These are phyloP conservation scores for Tilletia indica DNA, from an alignment of 1,284 basidiomycete species.

Conservation along the genomic window DNA sequence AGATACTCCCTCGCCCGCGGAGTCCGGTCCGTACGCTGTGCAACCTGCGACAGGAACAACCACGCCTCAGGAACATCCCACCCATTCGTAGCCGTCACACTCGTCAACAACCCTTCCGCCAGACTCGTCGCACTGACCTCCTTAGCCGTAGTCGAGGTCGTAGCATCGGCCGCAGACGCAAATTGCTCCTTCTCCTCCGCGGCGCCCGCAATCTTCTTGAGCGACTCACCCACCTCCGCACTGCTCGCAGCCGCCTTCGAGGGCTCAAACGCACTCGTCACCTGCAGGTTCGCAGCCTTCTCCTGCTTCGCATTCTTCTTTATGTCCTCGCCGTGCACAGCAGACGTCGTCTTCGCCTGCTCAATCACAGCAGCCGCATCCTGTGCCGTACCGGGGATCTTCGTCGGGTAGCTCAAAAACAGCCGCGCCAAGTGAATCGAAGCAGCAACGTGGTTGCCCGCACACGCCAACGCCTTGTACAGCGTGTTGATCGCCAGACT, in stretches of 20 bases:
- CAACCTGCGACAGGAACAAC: slow-evolving; percentile 45
- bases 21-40: slow-evolving; percentile 29
- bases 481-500: slow-evolving; percentile 46
- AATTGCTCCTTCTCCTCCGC: slow-evolving; percentile 15
- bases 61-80: slow-evolving; percentile 52
- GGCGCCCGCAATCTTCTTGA: slow-evolving; percentile 6
- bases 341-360: not conserved
- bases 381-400: slow-evolving; percentile 29
- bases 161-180: slow-evolving; percentile 33
- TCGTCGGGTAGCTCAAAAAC: slow-evolving; percentile 36
- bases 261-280: not conserved
- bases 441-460: slow-evolving; percentile 41
- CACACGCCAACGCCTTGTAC: slow-evolving; percentile 53
- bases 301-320: not conserved
- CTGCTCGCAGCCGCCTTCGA: slow-evolving; percentile 14
- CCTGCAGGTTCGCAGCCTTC: not conserved
- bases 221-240: slow-evolving; percentile 10
- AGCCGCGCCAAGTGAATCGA: slow-evolving; percentile 49
- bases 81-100: slow-evolving; percentile 38
- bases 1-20: slow-evolving; percentile 41
- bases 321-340: not conserved
- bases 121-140: slow-evolving; percentile 41
- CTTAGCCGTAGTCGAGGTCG: slow-evolving; percentile 30
- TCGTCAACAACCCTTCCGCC: slow-evolving; percentile 48
- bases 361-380: slow-evolving; percentile 16